Conservation (phyloP, 495 filamentous ascomycete genomes). For the Trichocladium antarcticum region DNA sequence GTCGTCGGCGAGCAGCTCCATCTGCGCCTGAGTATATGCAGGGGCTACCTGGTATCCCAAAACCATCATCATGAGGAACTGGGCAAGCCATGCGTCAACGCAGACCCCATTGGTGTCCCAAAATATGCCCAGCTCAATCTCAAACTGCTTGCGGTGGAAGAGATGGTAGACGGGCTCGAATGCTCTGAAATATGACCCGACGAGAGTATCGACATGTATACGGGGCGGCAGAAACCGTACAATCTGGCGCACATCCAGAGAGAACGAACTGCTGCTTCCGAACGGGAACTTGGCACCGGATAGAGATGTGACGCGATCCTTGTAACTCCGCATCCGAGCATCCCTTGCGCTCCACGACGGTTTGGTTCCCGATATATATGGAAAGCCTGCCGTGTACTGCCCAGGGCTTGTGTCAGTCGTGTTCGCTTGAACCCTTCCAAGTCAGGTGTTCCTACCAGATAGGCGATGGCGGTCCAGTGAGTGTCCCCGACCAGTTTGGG, state of each 20-base stretch:
- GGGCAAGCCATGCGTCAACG: slow-evolving; percentile 19
- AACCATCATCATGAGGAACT: slow-evolving; percentile 22
- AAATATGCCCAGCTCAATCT: slow-evolving; percentile 15
- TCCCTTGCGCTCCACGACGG: slow-evolving; percentile 16
- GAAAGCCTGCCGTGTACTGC: slow-evolving; percentile 20
- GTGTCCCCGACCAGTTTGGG: no score
- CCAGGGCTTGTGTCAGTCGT: neutral
- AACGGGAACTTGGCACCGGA: slow-evolving; percentile 18
- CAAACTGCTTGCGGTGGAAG: slow-evolving; percentile 12
- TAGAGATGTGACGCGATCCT: slow-evolving; percentile 14
- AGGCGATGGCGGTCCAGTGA: no score
- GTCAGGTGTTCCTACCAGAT: no score
- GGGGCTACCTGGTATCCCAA: slow-evolving; percentile 16
- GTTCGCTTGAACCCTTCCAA: no score
- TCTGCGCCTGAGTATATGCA: slow-evolving; percentile 8
- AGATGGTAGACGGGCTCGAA: slow-evolving; percentile 23
- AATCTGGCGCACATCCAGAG: slow-evolving; percentile 9
- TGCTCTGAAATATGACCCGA: slow-evolving; percentile 19
- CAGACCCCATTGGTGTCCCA: slow-evolving; percentile 12
- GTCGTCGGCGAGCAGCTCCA: slow-evolving; percentile 8
- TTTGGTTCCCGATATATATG: slow-evolving; percentile 15
- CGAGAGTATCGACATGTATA: slow-evolving; percentile 14
- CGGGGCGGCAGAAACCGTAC: slow-evolving; percentile 16
- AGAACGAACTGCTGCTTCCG: slow-evolving; percentile 10
- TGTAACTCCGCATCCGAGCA: slow-evolving; percentile 14